Evolutionary conservation across 2,329 filamentous ascomycete genomes (phyloP), one percentile per base, ranked within the genome.

Genomic region (Dactylonectria estremocensis): DNA sequence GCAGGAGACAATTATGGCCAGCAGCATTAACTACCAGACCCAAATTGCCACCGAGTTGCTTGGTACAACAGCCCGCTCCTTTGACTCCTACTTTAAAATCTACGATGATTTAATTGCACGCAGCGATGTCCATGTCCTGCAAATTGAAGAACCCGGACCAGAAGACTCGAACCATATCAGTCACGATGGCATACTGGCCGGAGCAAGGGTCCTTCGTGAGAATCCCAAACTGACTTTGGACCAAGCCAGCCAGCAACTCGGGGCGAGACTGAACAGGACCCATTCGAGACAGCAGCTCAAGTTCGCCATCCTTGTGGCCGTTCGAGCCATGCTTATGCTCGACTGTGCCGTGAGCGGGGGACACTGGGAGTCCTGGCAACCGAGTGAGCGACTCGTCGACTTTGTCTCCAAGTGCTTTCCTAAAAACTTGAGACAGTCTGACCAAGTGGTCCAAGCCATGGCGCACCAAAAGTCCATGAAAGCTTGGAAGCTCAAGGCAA

Each of bases 251-350:
- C 3, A 11, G 13, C 13, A 40, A 14, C 6, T 40, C 13, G 13
- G 16, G 13, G 13, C 2, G 37, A 40, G 10, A 14, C 11, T 40
- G 2, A 3, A 3, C 13, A 11, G 5, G 10, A 40, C 5, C 37
- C 37, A 40, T 14, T 5, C 37, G 16, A 5, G 10, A 5, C 37
- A 40, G 13, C 37, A 14, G 8, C 37, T 40, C 28, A 49, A 24
- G 2, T 18, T 48, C 13, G 43, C 20, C 3, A 18, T 58, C 28
- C 20, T n/a, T 18, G 16, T 58, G 22, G 55, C 55, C 22, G 18
- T 48, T 16, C 55, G 28, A 5, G 55, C 43, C 2, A 58, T 58
- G 55, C 24, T 58, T 16, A 58, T 58, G 55, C 28, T 58, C 8
- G 55, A 58, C 9, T 28, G 43, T n/a, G 55, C 43, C 5, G 43